Conservation (phyloP, 2,329 filamentous ascomycete species). For the Neofusicoccum umdonicola region DNA sequence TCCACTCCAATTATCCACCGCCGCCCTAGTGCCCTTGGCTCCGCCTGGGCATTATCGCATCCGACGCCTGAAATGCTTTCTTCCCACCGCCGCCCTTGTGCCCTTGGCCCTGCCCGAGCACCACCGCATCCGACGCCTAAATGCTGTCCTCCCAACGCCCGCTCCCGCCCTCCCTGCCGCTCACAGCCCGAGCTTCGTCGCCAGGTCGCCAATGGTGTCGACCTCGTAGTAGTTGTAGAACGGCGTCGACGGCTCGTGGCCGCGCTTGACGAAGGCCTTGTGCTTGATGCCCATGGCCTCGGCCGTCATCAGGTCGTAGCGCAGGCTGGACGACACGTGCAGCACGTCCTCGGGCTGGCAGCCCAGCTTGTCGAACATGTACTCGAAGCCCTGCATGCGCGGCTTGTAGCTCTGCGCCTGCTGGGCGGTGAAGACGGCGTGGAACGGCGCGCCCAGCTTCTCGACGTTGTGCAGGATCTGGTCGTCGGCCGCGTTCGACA, state of each 20-base stretch:
- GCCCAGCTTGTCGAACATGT: constrained; percentile 14
- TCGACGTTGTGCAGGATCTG: constrained; percentile 14
- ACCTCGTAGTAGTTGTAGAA: constrained; percentile 16
- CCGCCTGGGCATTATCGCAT: too few species aligned
- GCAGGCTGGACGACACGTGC: constrained; percentile 12
- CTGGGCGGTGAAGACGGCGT: constrained; percentile 15
- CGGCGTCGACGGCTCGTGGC: constrained; percentile 13
- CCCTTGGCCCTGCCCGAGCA: too few species aligned
- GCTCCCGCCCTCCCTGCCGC: too few species aligned
- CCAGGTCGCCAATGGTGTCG: constrained; percentile 7
- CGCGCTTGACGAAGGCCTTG: constrained; percentile 13
- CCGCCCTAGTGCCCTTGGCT: too few species aligned
- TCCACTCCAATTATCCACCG: too few species aligned
- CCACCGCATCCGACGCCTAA: too few species aligned
- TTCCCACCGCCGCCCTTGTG: too few species aligned
- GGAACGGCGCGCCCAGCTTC: constrained; percentile 16
- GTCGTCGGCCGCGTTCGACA: constrained; percentile 17
- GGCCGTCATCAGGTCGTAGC: constrained; percentile 16
- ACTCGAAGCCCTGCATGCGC: constrained; percentile 16
- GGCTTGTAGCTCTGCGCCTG: constrained; percentile 16
- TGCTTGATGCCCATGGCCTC: constrained; percentile 10
- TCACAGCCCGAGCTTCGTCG: constrained; percentile 4
- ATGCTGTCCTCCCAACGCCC: too few species aligned
- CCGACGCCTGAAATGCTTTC: too few species aligned
- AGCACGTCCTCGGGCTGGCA: constrained; percentile 15